These are phyloP conservation scores for Heliosperma pusillum DNA, from an alignment of 148 eudicot species.

Conservation along the genomic window DNA sequence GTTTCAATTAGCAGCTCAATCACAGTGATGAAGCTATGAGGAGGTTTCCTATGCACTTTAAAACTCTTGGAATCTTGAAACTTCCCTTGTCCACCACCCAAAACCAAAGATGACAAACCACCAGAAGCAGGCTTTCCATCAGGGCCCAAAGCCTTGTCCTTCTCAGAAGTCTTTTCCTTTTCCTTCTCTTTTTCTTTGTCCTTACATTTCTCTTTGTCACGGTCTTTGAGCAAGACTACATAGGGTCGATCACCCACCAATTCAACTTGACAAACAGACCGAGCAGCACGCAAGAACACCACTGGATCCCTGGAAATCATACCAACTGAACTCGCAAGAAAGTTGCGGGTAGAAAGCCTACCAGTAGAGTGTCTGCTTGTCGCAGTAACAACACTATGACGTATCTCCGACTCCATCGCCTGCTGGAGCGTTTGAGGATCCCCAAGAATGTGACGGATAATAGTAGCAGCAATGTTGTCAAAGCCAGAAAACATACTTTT, in stretches of 20 bases:
- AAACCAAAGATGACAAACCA: constrained; percentile 7
- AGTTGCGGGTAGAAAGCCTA: constrained; percentile 77
- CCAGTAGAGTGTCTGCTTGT: constrained; percentile 78
- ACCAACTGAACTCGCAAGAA: constrained; percentile 60
- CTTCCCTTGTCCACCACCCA: constrained; percentile 59
- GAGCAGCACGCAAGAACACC: constrained; percentile 86
- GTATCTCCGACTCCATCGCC: constrained; percentile 96
- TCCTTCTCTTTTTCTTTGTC: constrained; percentile 77
- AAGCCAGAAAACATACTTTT: constrained; percentile 82
- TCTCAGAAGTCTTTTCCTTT: constrained; percentile 63
- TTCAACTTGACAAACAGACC: constrained; percentile 92
- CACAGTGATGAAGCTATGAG: constrained; percentile 77
- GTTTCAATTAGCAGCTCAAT: constrained; percentile 84
- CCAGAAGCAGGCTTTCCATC: constrained; percentile 54
- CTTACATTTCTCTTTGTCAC: constrained; percentile 76
- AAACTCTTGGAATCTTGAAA: constrained; percentile 60
- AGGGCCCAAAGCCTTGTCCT: constrained; percentile 49
- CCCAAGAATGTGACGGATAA: constrained; percentile 95
- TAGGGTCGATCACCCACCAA: constrained; percentile 94
- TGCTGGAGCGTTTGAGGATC: constrained; percentile 97
- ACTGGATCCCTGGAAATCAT: constrained; percentile 81
- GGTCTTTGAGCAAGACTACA: constrained; percentile 75
- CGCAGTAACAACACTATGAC: constrained; percentile 69
- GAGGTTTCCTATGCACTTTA: constrained; percentile 73
- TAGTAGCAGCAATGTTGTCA: constrained; percentile 83